Percentiles rank a stretch among this genome's conserved stretches.
These are phyloP conservation scores for Sclerotinia spermophila DNA, from an alignment of 2,329 filamentous ascomycete species.

Conservation along the genomic window DNA sequence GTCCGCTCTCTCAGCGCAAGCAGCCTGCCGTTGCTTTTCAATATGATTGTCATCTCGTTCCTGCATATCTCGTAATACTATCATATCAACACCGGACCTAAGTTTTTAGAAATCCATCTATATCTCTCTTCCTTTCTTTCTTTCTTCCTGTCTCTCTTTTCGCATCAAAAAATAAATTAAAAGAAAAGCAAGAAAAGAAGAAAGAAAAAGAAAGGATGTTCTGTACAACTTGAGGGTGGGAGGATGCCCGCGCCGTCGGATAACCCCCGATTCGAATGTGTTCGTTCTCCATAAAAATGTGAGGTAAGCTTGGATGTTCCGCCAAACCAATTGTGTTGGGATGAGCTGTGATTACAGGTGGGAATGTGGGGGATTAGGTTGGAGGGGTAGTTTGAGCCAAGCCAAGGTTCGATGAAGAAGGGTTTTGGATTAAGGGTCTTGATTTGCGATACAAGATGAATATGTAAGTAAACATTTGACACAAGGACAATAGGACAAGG, in stretches of 20 bases:
- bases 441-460: not conserved
- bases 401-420: not conserved
- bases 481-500: not conserved
- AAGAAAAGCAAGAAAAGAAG: not conserved
- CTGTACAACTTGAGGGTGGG: not conserved
- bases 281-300: not conserved
- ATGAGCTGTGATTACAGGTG: not conserved
- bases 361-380: constrained; percentile 8
- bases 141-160: too few relatives aligned
- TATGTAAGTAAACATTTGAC: not conserved
- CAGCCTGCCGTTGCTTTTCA: constrained; percentile 11
- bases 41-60: constrained; percentile 1
- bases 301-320: constrained; percentile 7
- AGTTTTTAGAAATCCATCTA: not conserved
- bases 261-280: not conserved
- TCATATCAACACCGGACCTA: not conserved
- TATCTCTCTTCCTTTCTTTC: too few relatives aligned
- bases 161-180: not conserved
- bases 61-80: not conserved
- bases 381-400: constrained; percentile 16
- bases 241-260: not conserved
- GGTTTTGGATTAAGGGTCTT: not conserved
- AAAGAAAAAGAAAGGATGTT: not conserved
- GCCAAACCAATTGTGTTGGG: not conserved
- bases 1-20: constrained; percentile 2